These are phyloP conservation scores for Epithele typhae DNA, from an alignment of 768 basidiomycete genomes.

Conservation along the genomic window DNA sequence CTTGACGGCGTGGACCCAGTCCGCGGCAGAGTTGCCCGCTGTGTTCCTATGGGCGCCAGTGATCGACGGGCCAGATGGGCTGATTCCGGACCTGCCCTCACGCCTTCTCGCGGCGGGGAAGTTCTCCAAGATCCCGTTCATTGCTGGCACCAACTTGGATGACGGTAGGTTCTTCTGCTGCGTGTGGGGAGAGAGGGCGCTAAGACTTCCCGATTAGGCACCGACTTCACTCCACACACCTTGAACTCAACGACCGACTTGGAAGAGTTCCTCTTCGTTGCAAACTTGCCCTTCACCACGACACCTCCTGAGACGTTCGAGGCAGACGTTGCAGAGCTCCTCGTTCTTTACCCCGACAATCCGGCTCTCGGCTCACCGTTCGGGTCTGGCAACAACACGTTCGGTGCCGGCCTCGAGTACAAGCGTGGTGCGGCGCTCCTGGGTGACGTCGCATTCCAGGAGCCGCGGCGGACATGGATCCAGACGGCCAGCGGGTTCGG, in stretches of 20 bases:
- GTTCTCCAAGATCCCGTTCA: constrained; percentile 39
- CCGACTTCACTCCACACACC: too few relatives aligned
- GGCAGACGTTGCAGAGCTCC: constrained; percentile 18
- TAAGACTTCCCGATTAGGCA: not conserved
- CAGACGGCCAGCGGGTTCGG: constrained; percentile 35
- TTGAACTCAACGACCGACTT: not conserved
- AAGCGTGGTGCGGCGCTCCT: constrained; percentile 37
- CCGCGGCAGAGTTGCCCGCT: constrained; percentile 20
- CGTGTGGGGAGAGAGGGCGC: too few relatives aligned
- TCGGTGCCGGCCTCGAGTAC: constrained; percentile 35
- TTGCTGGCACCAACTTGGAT: constrained; percentile 41
- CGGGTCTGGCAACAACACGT: constrained; percentile 41
- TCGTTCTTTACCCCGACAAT: constrained; percentile 38
- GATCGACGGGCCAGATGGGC: constrained; percentile 37
- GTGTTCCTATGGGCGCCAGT: constrained; percentile 34
- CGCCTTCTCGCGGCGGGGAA: constrained; percentile 26
- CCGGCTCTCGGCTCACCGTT: constrained; percentile 43
- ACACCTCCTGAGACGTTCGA: not conserved
- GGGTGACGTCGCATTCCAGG: constrained; percentile 38
- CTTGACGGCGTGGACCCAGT: constrained; percentile 12
- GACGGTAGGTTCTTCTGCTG: constrained; percentile 33
- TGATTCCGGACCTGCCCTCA: constrained; percentile 38
- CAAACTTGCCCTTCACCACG: not conserved
- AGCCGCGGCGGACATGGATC: constrained; percentile 35
- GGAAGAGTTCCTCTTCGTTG: not conserved